Evolutionary conservation across 768 basidiomycete species (phyloP).

Genomic region (Lactarius hengduanensis): DNA sequence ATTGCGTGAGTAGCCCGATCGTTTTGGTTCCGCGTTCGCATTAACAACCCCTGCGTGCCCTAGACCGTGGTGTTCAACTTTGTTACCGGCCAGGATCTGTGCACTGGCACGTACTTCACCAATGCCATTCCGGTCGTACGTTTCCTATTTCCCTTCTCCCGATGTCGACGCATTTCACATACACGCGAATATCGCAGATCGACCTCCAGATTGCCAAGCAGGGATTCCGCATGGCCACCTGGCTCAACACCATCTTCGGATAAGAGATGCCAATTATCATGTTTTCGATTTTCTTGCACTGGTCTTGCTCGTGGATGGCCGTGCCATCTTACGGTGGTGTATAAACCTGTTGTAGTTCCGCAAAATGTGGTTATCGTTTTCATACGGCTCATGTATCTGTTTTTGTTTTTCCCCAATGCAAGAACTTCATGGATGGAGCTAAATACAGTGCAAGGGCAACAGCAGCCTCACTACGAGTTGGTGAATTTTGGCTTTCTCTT

Average conservation of each 20-base stretch:
- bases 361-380: not conserved
- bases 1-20: slow-evolving; percentile 31
- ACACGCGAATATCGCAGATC: slow-evolving; percentile 27
- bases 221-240: slow-evolving; percentile 31
- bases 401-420: not conserved
- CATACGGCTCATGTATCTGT: not conserved
- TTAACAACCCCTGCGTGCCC: not conserved
- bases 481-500: slow-evolving; percentile 88
- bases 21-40: not conserved
- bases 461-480: slow-evolving; percentile 42
- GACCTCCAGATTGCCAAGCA: slow-evolving; percentile 36
- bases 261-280: not conserved
- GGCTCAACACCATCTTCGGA: slow-evolving; percentile 32
- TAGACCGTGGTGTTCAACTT: slow-evolving; percentile 33
- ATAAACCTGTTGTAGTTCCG: not conserved
- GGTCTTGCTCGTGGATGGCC: not conserved
- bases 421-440: not conserved
- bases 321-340: not conserved
- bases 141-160: not conserved
- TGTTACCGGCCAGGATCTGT: slow-evolving; percentile 32
- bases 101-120: slow-evolving; percentile 31
- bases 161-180: not conserved
- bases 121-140: slow-evolving; percentile 32
- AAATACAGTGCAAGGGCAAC: not conserved
- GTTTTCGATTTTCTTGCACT: not conserved